These are phyloP conservation scores for Zygotorulaspora florentina DNA, from an alignment of 805 yeast genomes.

Conservation along the genomic window DNA sequence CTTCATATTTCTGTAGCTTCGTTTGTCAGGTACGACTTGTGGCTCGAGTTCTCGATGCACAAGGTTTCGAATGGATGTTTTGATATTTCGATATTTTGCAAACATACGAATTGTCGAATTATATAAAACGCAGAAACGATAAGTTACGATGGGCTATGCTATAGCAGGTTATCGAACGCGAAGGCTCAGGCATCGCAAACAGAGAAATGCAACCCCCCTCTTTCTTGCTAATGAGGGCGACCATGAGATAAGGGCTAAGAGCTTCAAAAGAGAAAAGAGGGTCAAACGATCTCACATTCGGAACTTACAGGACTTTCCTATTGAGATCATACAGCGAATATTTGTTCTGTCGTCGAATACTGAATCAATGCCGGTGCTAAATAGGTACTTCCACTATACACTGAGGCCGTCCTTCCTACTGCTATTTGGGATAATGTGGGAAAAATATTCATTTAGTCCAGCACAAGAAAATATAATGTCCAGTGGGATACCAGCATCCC, in stretches of 20 bases:
- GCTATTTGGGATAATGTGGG: slow-evolving; percentile 12
- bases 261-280: neutral
- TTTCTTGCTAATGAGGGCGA: neutral
- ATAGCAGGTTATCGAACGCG: slow-evolving; percentile 18
- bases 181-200: slow-evolving; percentile 11
- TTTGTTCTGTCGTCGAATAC: slow-evolving; percentile 12
- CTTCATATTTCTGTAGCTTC: neutral
- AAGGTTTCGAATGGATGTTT: neutral
- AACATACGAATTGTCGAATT: no score
- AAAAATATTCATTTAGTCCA: slow-evolving; percentile 11
- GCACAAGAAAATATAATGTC: neutral
- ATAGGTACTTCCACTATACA: slow-evolving; percentile 15
- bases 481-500: neutral
- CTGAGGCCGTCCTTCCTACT: slow-evolving; percentile 18
- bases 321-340: slow-evolving; percentile 20
- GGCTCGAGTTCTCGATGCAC: neutral
- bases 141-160: slow-evolving; percentile 17
- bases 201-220: neutral
- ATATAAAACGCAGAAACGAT: neutral
- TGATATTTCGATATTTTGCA: no score
- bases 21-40: no score
- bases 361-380: slow-evolving; percentile 14
- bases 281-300: neutral
- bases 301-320: slow-evolving; percentile 15
- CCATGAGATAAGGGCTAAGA: neutral